Evolutionary conservation across 139 green algal genomes (phyloP).

Genomic region (Limnomonas spitsbergensis): DNA sequence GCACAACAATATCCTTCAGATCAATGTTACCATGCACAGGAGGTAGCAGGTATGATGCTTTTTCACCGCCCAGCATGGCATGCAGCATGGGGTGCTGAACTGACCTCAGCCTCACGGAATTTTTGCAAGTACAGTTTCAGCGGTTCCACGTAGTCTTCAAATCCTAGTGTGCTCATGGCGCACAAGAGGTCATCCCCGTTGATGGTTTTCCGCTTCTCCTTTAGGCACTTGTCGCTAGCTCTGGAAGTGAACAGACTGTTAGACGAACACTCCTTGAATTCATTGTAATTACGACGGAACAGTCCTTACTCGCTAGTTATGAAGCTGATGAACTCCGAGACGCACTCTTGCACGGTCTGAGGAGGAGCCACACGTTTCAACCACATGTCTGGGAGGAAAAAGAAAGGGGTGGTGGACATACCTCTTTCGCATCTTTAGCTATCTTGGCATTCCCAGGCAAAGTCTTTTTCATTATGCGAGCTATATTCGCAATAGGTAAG

Average conservation of each 20-base stretch:
- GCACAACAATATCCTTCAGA: background rate
- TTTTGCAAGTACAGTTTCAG: constrained; percentile 94
- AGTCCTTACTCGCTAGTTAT: constrained; percentile 94
- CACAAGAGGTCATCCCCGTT: constrained; percentile 98
- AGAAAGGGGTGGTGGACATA: no score
- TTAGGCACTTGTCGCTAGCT: constrained; percentile 96
- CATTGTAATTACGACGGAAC: background rate
- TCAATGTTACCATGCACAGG: background rate
- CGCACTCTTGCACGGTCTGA: constrained; percentile 93
- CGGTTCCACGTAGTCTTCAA: constrained; percentile 96
- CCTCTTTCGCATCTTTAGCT: constrained; percentile 99
- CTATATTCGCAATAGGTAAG: constrained; percentile 98
- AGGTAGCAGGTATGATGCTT: background rate
- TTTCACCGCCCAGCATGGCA: background rate
- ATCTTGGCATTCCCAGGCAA: constrained; percentile 93
- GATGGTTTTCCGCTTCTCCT: constrained; percentile 98
- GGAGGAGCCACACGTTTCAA: constrained; percentile 3
- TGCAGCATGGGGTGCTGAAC: background rate
- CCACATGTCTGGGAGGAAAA: no score
- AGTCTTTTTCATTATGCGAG: constrained; percentile 97
- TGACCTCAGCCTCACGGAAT: constrained; percentile 79
- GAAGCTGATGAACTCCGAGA: constrained; percentile 99
- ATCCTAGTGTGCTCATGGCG: constrained; percentile 95
- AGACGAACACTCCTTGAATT: background rate
- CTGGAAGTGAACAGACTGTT: constrained; percentile 47